These are phyloP conservation scores for Botrytis aclada DNA, from an alignment of 2,329 filamentous ascomycete genomes.

Conservation along the genomic window DNA sequence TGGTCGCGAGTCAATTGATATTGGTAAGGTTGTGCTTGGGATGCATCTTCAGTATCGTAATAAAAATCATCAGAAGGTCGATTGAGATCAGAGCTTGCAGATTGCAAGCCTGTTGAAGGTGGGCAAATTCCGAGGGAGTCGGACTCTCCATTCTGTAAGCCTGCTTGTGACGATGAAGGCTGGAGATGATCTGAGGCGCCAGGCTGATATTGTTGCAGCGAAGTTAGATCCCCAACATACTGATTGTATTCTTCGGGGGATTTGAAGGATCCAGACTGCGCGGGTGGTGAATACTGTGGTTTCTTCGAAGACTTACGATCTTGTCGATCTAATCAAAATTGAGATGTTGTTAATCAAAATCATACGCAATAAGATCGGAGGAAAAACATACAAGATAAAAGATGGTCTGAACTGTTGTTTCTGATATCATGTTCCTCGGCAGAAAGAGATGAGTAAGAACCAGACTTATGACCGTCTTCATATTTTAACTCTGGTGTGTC, in stretches of 20 bases:
- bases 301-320: fast-evolving
- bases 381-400: neutral
- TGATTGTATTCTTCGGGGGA: neutral
- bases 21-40: neutral
- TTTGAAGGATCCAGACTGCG: neutral
- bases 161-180: neutral
- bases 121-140: neutral
- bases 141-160: neutral
- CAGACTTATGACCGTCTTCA: neutral
- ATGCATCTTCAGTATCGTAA: neutral
- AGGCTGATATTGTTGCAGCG: neutral
- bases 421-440: neutral
- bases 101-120: neutral
- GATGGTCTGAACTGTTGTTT: no score
- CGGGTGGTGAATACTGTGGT: neutral
- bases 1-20: neutral
- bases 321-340: neutral
- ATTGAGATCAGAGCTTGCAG: neutral
- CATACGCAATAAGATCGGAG: neutral
- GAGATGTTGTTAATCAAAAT: neutral
- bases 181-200: neutral
- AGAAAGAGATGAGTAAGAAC: neutral
- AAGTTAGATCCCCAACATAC: neutral
- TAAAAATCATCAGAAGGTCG: neutral
- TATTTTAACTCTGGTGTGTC: neutral